Conservation (phyloP, 2,329 filamentous ascomycete genomes). For the Lecanicillium sp. region DNA sequence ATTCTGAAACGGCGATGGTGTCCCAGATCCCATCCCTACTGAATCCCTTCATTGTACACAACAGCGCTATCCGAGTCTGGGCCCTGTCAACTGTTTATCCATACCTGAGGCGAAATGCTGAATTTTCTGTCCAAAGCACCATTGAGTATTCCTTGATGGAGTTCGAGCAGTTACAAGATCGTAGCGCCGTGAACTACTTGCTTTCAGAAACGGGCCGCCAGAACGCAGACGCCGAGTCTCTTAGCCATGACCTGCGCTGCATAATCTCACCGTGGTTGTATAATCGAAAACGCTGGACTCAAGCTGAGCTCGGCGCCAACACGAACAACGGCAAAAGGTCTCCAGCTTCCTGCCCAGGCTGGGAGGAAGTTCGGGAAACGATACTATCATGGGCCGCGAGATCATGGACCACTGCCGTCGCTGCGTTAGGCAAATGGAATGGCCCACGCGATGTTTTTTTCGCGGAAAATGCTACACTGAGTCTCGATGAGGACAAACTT, state of each 20-base stretch:
- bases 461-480: constrained; percentile 47
- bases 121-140: constrained; percentile 53
- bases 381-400: constrained; percentile 49
- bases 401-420: constrained; percentile 54
- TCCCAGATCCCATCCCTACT: constrained; percentile 60
- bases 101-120: constrained; percentile 57
- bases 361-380: constrained; percentile 64
- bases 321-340: constrained; percentile 24
- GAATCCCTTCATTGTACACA: constrained; percentile 56
- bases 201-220: constrained; percentile 44
- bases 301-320: constrained; percentile 9
- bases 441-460: constrained; percentile 64
- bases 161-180: constrained; percentile 55
- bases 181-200: constrained; percentile 50
- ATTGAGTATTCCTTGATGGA: constrained; percentile 46
- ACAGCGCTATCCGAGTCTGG: constrained; percentile 56
- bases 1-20: constrained; percentile 64
- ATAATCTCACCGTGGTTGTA: constrained; percentile 69
- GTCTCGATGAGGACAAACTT: constrained; percentile 42
- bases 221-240: constrained; percentile 26
- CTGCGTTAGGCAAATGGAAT: constrained; percentile 62
- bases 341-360: constrained; percentile 44
- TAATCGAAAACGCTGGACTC: constrained; percentile 49
- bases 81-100: constrained; percentile 61
- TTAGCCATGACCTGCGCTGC: constrained; percentile 58